Conservation (phyloP, 768 basidiomycete species). For the Phaeotremella fagi region DNA sequence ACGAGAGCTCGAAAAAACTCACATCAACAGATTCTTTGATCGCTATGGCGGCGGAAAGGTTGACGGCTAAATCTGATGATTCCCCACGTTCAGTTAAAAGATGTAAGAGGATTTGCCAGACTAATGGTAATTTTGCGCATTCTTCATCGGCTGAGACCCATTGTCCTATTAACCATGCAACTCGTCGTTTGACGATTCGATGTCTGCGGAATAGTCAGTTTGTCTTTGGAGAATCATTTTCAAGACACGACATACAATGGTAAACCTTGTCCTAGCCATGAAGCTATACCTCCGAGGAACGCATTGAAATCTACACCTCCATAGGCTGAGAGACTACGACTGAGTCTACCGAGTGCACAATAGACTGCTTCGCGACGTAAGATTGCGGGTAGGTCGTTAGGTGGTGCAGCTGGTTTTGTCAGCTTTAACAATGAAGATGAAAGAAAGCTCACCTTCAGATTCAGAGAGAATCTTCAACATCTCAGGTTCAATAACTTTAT, state of each 20-base stretch:
- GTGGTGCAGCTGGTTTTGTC: conserved; percentile 20
- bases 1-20: conserved; percentile 3
- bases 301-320: conserved; percentile 37
- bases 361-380: conserved; percentile 42
- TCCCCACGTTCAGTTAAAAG: conserved; percentile 63
- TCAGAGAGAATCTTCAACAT: conserved; percentile 33
- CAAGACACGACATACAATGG: conserved; percentile 24
- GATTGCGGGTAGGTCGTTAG: conserved; percentile 28
- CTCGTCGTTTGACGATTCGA: conserved; percentile 86
- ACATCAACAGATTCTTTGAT: conserved; percentile 81
- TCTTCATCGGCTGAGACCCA: conserved; percentile 65
- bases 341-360: conserved; percentile 42
- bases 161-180: conserved; percentile 90
- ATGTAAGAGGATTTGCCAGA: conserved; percentile 79
- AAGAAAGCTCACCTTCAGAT: conserved; percentile 24
- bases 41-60: conserved; percentile 75
- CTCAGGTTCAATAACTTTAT: conserved; percentile 39
- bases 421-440: not conserved
- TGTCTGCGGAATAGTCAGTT: conserved; percentile 54
- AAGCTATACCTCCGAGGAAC: conserved; percentile 17
- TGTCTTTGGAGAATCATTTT: not conserved
- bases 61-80: conserved; percentile 76
- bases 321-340: conserved; percentile 24
- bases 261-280: conserved; percentile 25
- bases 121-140: conserved; percentile 55